Base-by-base conservation (phyloP, 1,284 basidiomycete genomes). In the Apiotrichum porosum region DNA sequence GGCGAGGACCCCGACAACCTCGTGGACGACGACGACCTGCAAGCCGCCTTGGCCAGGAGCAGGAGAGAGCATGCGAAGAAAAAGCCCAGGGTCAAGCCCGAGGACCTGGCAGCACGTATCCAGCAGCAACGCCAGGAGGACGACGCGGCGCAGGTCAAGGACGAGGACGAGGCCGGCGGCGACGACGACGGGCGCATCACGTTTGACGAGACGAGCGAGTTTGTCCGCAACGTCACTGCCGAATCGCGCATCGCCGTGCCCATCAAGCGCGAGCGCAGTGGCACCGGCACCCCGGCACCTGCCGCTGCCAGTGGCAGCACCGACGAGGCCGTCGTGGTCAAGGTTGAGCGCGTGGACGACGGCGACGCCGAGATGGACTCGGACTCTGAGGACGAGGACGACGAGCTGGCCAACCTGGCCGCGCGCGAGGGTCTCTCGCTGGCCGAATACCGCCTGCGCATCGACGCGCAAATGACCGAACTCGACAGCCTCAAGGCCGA, bases 21-120 rank as follows among this genome's bases (percentile, higher is more conserved):
- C 70, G 85, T 98, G 56, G 95, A 98, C 74, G 95, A 99, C 69
- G 95, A 99, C 71, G 95, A 99, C 65, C 80, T 99, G 32, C 92
- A 97, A 77, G 88, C 88, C 28, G 89, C 88, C 23, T 79, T 98
- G 45, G 86, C 94, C 21, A 82, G 88, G 17, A 83, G 88, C 49
- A 79, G 95, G 50, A 81, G 87, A 61, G 84, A 84, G 32, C 88
- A 88, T 60, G 79, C 89, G 3, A 83, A 83, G 66, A 88, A 86
- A 68, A 73, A 79, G 31, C 85, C 85, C 65, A 91, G 87, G 65
- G 57, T 85, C 33, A 83, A 86, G 19, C 86, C 89, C 0, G 91
- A 95, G 63, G 85, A 92, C 64, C 76, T 97, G 15, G 92, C 88
- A 0, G 78, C 78, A 54, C 84, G 82, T 71, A 82, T 90, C 62